Conservation (phyloP, 2,329 filamentous ascomycete genomes). For the Dothistroma septosporum region DNA sequence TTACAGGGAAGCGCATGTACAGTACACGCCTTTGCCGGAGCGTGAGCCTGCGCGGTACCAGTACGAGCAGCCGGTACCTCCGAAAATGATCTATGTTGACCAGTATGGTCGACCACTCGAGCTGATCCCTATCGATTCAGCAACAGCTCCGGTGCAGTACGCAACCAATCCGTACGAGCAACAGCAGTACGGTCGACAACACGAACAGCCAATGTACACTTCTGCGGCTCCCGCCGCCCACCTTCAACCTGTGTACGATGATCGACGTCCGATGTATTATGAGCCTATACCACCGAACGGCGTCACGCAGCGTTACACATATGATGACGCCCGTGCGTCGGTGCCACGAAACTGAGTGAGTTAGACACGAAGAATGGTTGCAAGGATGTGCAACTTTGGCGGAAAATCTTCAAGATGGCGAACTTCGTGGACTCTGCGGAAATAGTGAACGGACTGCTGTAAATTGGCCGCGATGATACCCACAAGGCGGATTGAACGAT, state of each 20-base stretch:
- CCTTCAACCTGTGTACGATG: conserved; percentile 17
- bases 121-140: conserved; percentile 28
- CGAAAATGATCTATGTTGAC: conserved; percentile 33
- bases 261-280: conserved; percentile 16
- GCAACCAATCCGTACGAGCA: conserved; percentile 27
- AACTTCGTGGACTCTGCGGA: background rate
- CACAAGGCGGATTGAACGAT: background rate
- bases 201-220: conserved; percentile 19
- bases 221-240: conserved; percentile 9
- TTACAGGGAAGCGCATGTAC: conserved; percentile 20
- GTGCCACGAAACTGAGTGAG: conserved; percentile 16
- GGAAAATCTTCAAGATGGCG: background rate
- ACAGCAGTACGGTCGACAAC: conserved; percentile 19
- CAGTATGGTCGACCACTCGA: conserved; percentile 31
- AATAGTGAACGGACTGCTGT: background rate
- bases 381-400: background rate
- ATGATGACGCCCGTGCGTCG: conserved; percentile 20
- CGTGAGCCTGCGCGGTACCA: conserved; percentile 19
- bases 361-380: background rate
- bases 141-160: conserved; percentile 28
- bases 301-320: conserved; percentile 12
- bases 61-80: conserved; percentile 20
- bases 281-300: conserved; percentile 4
- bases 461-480: background rate
- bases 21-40: conserved; percentile 24